Percentiles rank a stretch among this genome's conserved stretches.
Conservation (phyloP, 2,329 filamentous ascomycete genomes). For the Colletotrichum sp. region DNA sequence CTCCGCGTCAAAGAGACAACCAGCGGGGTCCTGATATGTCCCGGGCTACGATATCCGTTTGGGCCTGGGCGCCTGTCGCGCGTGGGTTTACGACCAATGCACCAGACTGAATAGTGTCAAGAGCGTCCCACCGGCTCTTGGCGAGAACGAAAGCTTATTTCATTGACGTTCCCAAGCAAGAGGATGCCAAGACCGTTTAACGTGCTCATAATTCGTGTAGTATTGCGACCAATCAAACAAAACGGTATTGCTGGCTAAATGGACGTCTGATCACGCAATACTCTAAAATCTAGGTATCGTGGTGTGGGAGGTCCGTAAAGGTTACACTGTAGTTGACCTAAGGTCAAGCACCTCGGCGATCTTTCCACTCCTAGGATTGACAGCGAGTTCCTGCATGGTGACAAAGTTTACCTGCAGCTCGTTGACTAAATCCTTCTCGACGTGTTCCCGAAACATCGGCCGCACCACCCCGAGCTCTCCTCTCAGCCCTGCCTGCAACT, state of each 20-base stretch:
- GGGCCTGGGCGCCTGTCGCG: background rate
- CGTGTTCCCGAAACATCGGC: slow-evolving; percentile 14
- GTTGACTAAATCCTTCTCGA: slow-evolving; percentile 11
- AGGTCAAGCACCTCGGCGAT: slow-evolving; percentile 7
- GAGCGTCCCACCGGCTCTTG: background rate
- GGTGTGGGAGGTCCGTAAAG: background rate
- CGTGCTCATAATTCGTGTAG: background rate
- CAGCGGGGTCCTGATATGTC: background rate
- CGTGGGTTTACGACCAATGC: background rate
- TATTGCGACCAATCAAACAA: background rate
- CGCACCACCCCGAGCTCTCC: background rate
- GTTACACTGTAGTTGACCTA: slow-evolving; percentile 7
- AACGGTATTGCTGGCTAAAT: background rate
- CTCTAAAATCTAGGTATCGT: background rate
- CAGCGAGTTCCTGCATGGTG: slow-evolving; percentile 1
- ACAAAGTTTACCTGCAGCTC: background rate
- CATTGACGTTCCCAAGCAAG: background rate
- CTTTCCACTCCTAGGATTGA: slow-evolving; percentile 12
- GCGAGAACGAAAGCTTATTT: background rate
- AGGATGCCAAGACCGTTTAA: background rate
- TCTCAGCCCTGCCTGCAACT: background rate
- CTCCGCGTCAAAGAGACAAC: background rate
- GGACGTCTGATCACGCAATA: background rate
- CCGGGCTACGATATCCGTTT: background rate
- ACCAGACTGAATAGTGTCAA: background rate